Percentiles rank a stretch among this genome's conserved stretches.
Evolutionary conservation across 257 asterid genomes (phyloP).

Genomic region (Petunia axillaris): DNA sequence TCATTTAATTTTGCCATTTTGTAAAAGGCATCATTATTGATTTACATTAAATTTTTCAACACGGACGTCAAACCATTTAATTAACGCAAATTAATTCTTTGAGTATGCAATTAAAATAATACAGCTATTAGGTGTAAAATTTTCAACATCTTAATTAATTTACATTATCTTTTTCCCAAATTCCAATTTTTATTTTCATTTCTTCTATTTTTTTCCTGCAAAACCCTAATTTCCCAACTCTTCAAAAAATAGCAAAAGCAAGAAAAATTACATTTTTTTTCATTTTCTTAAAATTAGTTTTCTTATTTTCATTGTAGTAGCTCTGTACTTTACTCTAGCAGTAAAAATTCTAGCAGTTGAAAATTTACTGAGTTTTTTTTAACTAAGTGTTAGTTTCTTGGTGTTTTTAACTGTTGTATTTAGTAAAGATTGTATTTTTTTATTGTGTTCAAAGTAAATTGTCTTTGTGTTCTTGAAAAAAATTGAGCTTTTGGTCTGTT

Average conservation of each 20-base stretch:
- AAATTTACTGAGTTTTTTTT: constrained; percentile 33
- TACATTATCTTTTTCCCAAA: constrained; percentile 34
- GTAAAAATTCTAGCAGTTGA: constrained; percentile 45
- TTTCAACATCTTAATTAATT: constrained; percentile 44
- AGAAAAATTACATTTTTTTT: constrained; percentile 29
- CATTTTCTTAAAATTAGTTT: constrained; percentile 28
- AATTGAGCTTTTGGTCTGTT: too few relatives aligned
- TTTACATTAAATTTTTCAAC: constrained; percentile 61
- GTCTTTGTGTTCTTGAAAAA: not conserved
- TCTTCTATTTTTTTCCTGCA: constrained; percentile 43
- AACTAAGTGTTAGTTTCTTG: constrained; percentile 29
- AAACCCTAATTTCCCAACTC: constrained; percentile 63
- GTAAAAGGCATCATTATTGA: constrained; percentile 39
- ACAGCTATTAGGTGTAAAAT: constrained; percentile 40
- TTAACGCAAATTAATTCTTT: constrained; percentile 80
- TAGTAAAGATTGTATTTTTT: constrained; percentile 7
- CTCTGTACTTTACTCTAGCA: constrained; percentile 44
- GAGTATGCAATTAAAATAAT: constrained; percentile 67
- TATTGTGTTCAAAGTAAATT: not conserved
- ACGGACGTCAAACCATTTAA: constrained; percentile 90
- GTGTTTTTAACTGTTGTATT: constrained; percentile 14
- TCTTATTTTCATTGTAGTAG: constrained; percentile 2
- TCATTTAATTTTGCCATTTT: constrained; percentile 52
- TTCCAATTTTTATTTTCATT: constrained; percentile 42
- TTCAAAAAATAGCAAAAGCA: constrained; percentile 34